Percentiles rank a stretch among this genome's conserved stretches.
These are phyloP conservation scores for Quercus tomentella DNA, from an alignment of 331 rosid species.

Conservation along the genomic window DNA sequence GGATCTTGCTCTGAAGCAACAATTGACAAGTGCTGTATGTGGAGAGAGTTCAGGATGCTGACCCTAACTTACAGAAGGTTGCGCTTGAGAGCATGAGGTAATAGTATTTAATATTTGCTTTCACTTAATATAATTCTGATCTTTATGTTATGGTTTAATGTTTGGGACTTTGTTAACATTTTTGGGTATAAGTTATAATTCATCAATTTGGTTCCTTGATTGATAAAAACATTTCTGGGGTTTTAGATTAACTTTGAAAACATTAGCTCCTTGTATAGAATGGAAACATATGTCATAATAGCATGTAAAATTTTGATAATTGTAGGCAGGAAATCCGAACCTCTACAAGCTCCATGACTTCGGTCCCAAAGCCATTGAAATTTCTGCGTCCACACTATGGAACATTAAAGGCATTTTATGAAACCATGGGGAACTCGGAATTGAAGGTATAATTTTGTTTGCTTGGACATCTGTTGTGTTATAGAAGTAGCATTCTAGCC, in stretches of 20 bases:
- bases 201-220: no score
- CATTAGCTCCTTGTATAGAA: no score
- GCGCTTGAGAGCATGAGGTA: conserved; percentile 99
- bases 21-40: conserved; percentile 86
- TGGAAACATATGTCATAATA: no score
- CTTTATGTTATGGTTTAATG: neutral
- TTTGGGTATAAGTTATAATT: no score
- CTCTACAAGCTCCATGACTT: conserved; percentile 94
- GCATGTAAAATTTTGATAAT: neutral
- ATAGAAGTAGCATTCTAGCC: neutral
- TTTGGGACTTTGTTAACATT: no score
- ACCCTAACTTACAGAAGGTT: conserved; percentile 71
- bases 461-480: neutral
- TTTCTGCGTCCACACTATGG: conserved; percentile 88
- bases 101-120: neutral
- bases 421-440: conserved; percentile 57
- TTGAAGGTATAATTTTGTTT: conserved; percentile 48
- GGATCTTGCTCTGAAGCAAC: conserved; percentile 93
- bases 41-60: conserved; percentile 95
- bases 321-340: conserved; percentile 89
- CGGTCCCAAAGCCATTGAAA: conserved; percentile 91
- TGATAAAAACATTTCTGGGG: no score
- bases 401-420: conserved; percentile 68
- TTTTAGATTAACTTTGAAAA: no score
- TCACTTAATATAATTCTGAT: neutral